A percentile compares a stretch with the other conserved stretches of the same genome.
Conservation (phyloP, 2,329 filamentous ascomycete genomes). For the Biscogniauxia sp. region DNA sequence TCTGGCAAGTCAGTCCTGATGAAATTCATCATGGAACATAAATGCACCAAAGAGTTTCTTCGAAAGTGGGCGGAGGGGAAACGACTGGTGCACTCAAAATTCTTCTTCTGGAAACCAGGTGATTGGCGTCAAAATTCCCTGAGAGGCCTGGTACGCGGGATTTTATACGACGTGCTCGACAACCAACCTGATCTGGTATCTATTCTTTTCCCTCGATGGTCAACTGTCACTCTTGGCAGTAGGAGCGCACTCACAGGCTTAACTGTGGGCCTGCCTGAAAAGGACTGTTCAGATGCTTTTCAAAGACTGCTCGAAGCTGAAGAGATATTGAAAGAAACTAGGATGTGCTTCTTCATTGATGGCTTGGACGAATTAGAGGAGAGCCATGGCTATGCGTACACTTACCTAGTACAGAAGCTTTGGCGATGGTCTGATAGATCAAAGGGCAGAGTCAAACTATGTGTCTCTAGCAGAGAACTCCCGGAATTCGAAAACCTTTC, state of each 20-base stretch:
- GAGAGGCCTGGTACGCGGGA: not conserved
- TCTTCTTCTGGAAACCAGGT: slow-evolving; percentile 2
- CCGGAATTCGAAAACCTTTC: slow-evolving; percentile 11
- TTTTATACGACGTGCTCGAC: slow-evolving; percentile 6
- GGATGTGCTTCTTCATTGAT: slow-evolving; percentile 13
- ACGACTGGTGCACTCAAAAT: not conserved
- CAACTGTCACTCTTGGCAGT: slow-evolving; percentile 7
- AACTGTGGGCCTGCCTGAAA: not conserved
- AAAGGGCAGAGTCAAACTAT: slow-evolving; percentile 9
- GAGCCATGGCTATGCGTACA: slow-evolving; percentile 1
- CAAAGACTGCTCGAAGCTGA: not conserved
- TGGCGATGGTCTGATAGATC: slow-evolving; percentile 8
- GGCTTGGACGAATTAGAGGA: slow-evolving; percentile 18
- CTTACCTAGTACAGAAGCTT: slow-evolving; percentile 8
- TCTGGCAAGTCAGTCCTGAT: not conserved
- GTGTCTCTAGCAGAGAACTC: slow-evolving; percentile 18
- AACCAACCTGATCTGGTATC: slow-evolving; percentile 7
- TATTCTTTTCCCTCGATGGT: slow-evolving; percentile 9
- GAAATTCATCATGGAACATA: not conserved
- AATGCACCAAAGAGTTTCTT: not conserved
- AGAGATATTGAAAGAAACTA: not conserved
- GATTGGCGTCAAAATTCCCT: not conserved
- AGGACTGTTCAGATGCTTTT: not conserved
- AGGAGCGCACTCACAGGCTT: not conserved
- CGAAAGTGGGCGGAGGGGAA: not conserved